phyloP scores from a whole-genome alignment of 352 stramenopile species.

The Pythium phragmitis region DNA sequence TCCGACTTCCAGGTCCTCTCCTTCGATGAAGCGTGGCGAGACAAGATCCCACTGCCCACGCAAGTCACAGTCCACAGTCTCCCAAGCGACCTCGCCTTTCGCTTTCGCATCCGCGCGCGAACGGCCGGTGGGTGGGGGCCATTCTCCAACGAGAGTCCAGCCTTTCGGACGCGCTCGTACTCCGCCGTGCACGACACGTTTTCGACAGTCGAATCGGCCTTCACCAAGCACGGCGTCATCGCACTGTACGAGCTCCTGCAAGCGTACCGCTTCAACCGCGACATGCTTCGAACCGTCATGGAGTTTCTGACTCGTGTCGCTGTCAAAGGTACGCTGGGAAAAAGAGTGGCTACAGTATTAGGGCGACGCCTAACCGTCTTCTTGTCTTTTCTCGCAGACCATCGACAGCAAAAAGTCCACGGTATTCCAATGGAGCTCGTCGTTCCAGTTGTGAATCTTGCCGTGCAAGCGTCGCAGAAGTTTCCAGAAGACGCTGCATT shows the following conservation, averaged over 20 bases:
- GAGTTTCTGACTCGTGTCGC: constrained; percentile 44
- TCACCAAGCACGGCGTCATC: constrained; percentile 18
- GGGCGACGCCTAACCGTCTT: not conserved
- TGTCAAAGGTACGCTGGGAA: constrained; percentile 28
- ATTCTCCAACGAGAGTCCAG: constrained; percentile 39
- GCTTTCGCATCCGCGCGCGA: constrained; percentile 59
- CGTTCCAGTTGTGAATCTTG: constrained; percentile 5
- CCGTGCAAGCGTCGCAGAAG: constrained; percentile 40
- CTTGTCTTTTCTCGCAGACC: not conserved
- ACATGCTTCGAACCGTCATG: constrained; percentile 40
- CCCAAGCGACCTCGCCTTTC: constrained; percentile 42
- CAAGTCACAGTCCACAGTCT: constrained; percentile 41
- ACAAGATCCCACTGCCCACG: constrained; percentile 29
- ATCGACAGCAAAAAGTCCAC: not conserved
- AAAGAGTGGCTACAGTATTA: no score
- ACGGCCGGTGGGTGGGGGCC: constrained; percentile 63
- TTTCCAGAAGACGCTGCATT: constrained; percentile 50
- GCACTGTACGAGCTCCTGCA: constrained; percentile 46
- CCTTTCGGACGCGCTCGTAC: constrained; percentile 43
- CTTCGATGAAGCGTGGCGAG: constrained; percentile 47
- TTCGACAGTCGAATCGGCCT: constrained; percentile 30
- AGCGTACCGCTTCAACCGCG: constrained; percentile 32
- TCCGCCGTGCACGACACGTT: constrained; percentile 35
- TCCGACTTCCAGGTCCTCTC: constrained; percentile 50
- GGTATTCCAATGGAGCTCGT: not conserved